These are phyloP conservation scores for Trypanosoma cruzi DNA, from an alignment of 208 protist genomes.

Conservation along the genomic window DNA sequence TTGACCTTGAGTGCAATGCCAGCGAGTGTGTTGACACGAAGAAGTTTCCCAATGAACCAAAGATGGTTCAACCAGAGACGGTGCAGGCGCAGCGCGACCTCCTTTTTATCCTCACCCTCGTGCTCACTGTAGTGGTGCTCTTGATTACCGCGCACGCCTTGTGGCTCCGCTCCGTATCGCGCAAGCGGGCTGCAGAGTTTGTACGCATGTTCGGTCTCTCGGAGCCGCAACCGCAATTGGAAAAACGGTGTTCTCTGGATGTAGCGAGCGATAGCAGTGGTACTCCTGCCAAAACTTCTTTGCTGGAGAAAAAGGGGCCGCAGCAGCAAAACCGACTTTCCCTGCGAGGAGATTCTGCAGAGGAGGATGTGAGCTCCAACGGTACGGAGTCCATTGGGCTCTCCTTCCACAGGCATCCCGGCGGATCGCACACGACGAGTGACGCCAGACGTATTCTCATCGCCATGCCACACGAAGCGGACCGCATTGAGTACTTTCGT, in stretches of 20 bases:
- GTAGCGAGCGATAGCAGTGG: background rate
- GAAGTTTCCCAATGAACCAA: constrained; percentile 43
- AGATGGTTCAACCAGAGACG: background rate
- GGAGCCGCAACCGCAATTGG: background rate
- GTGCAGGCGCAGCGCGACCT: constrained; percentile 5
- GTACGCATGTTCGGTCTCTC: constrained; percentile 56
- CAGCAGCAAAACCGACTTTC: background rate
- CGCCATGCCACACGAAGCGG: constrained; percentile 32
- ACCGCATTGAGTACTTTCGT: constrained; percentile 40
- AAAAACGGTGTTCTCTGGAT: background rate
- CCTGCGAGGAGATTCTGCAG: background rate
- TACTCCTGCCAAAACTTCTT: background rate
- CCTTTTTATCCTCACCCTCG: constrained; percentile 9
- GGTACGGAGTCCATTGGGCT: constrained; percentile 5
- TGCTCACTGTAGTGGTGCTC: constrained; percentile 31
- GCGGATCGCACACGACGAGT: background rate
- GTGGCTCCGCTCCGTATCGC: constrained; percentile 33
- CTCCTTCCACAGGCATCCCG: background rate
- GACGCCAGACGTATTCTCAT: constrained; percentile 26
- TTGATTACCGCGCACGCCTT: constrained; percentile 33
- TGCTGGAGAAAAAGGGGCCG: background rate
- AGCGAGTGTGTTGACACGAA: constrained; percentile 72
- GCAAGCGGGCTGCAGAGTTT: constrained; percentile 51
- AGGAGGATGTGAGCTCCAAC: background rate
- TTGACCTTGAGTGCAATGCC: constrained; percentile 67